phyloP scores from a whole-genome alignment of 2,329 filamentous ascomycete genomes.

The Cladorrhinum sp. region DNA sequence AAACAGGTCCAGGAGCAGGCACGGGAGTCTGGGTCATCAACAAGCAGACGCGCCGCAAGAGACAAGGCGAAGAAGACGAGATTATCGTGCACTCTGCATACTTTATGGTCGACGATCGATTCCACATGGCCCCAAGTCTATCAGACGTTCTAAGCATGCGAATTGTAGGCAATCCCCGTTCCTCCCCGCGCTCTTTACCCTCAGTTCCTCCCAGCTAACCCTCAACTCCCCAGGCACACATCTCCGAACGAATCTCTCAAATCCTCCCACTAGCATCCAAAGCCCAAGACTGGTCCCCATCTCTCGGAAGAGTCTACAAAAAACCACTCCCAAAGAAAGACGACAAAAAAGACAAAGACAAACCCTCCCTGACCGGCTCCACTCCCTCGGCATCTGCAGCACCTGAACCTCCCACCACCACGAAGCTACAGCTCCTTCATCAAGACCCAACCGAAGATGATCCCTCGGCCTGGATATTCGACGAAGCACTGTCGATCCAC shows the following conservation, averaged over 20 bases:
- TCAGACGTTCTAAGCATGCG: conserved; percentile 58
- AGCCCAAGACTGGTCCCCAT: conserved; percentile 53
- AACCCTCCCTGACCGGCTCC: conserved; percentile 25
- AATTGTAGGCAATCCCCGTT: conserved; percentile 44
- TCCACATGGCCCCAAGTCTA: conserved; percentile 63
- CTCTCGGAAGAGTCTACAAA: conserved; percentile 50
- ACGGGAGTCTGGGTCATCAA: conserved; percentile 69
- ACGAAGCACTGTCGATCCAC: conserved; percentile 58
- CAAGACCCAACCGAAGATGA: conserved; percentile 34
- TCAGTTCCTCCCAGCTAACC: neutral
- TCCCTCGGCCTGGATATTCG: conserved; percentile 47
- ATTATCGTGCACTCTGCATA: conserved; percentile 59
- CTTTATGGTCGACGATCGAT: conserved; percentile 63
- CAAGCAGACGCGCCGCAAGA: conserved; percentile 63
- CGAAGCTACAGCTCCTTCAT: neutral
- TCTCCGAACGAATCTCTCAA: conserved; percentile 54
- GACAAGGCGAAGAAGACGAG: conserved; percentile 53
- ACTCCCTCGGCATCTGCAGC: conserved; percentile 31
- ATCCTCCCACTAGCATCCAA: conserved; percentile 50
- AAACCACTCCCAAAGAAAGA: conserved; percentile 21
- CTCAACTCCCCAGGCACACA: conserved; percentile 44
- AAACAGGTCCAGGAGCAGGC: conserved; percentile 57
- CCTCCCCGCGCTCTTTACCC: neutral
- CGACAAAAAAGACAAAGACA: conserved; percentile 3
- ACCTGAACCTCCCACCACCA: neutral